Evolutionary conservation across 768 basidiomycete species (phyloP), one percentile per base, ranked within the genome.

Genomic region (Hypsizygus marmoreus): DNA sequence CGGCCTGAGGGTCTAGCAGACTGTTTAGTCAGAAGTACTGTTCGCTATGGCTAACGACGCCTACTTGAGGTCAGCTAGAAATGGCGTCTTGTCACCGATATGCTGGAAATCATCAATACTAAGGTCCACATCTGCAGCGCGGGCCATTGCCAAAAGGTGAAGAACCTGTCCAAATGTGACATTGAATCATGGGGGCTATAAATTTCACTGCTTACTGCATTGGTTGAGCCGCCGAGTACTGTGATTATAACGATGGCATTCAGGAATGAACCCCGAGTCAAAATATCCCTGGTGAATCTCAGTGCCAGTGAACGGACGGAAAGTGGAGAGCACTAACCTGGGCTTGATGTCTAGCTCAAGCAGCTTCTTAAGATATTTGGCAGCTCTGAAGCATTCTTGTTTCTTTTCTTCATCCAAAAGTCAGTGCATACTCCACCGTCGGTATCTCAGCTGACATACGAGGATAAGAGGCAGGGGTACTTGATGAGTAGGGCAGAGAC

Each of bases 91-190:
- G 66, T 92, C 80, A 7, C 86, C 80, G 28, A 93, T 77, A 49
- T 64, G 72, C 66, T 93, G 89, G 75, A 94, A 94, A 64, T 94
- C 91, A 48, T 95, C 91, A 51, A 94, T 86, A 5, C 71, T 81
- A 32, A 95, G 77, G 19, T 81, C 69, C 10, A 73, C 60, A 5
- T 92, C 84, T 1, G 88, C 86, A 7, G 91, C 82, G 51, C 92
- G 76, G 7, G 91, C 91, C 69, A 92, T 90, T 5, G 91, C 91
- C 38, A 92, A 72, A 23, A 93, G 65, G 64, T 93, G 91, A 12
- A 92, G 75, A 31, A 93, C 88, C 87, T 88, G 54, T 11, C 10
- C 13, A 11, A 17, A 30, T 45, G 14, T 33, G 32, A 32, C 29
- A 12, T 11, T 41, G 6, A 1, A 26, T 32, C 22, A 24, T 9